Evolutionary conservation across 116 monocot genomes (phyloP).

Genomic region (Dioscorea cayenensis): DNA sequence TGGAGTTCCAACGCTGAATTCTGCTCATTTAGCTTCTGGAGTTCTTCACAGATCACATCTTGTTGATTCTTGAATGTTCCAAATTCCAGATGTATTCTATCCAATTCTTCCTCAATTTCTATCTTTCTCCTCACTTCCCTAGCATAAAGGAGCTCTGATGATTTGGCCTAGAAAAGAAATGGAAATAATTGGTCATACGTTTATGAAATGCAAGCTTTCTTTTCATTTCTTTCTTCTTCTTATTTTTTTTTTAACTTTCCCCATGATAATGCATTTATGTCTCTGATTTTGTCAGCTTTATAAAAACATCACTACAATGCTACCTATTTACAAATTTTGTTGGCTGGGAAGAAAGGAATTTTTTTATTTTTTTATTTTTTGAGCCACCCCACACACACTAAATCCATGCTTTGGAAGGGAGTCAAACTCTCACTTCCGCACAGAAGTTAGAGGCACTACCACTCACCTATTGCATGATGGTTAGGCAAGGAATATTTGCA

Average conservation of each 20-base stretch:
- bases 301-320: too few species aligned
- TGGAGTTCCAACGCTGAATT: neutral
- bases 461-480: too few species aligned
- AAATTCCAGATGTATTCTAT: neutral
- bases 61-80: neutral
- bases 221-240: neutral
- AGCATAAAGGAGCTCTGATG: neutral
- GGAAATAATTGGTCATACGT: neutral
- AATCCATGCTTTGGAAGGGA: too few species aligned
- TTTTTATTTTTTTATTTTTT: too few species aligned
- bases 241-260: neutral
- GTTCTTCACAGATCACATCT: slow-evolving; percentile 1
- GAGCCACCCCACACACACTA: too few species aligned
- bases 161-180: slow-evolving; percentile 2
- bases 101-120: neutral
- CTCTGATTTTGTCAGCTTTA: too few species aligned
- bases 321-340: too few species aligned
- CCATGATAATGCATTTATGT: too few species aligned
- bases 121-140: neutral
- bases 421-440: too few species aligned
- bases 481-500: too few species aligned
- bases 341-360: too few species aligned
- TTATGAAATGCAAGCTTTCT: neutral
- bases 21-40: neutral
- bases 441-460: too few species aligned